Base-by-base conservation (phyloP, 352 stramenopile species). In the Aphanomyces astaci region DNA sequence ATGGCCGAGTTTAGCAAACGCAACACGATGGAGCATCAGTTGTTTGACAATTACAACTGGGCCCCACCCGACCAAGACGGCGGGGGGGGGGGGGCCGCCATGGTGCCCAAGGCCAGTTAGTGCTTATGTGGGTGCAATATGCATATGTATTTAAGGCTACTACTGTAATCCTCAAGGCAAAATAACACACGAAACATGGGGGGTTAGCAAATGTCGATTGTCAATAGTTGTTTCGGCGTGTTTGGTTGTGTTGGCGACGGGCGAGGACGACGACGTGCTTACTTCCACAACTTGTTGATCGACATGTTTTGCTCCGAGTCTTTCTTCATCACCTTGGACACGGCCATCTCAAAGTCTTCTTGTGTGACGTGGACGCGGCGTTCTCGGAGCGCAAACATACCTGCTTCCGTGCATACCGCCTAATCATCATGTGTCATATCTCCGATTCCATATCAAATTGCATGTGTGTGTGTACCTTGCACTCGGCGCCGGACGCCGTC, bases 251-350 rank as follows among this genome's bases (percentile, higher is more conserved):
- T n/a, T n/a, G n/a, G n/a, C n/a, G n/a, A n/a, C n/a, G n/a, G n/a
- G n/a, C n/a, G n/a, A n/a, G n/a, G n/a, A n/a, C n/a, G 27, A 31
- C 27, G 27, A n/a, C 10, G 11, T 11, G 19, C 30, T 83, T 98
- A 99, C 90, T 99, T 99, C 97, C 97, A 99, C 66, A 99, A 86
- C 84, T 99, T 98, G 78, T 97, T 96, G 75, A 99, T 96, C 80
- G 93, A 98, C 81, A 99, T 98, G 80, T 92, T 92, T 72, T 89
- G 82, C 73, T 99, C 97, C 60, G 88, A 93, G 73, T 99, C 97
- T 84, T 99, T 99, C 96, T 99, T 99, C 97, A 99, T 99, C 66
- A 99, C 97, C 89, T 99, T 99, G 60, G 92, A 97, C 27, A 99
- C 97, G 11, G 97, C 96, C 97, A 99, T 99, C 79, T 99, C 96